Evolutionary conservation across 73 alveolate species (phyloP).

Genomic region (Paramecium tetraurelia): DNA sequence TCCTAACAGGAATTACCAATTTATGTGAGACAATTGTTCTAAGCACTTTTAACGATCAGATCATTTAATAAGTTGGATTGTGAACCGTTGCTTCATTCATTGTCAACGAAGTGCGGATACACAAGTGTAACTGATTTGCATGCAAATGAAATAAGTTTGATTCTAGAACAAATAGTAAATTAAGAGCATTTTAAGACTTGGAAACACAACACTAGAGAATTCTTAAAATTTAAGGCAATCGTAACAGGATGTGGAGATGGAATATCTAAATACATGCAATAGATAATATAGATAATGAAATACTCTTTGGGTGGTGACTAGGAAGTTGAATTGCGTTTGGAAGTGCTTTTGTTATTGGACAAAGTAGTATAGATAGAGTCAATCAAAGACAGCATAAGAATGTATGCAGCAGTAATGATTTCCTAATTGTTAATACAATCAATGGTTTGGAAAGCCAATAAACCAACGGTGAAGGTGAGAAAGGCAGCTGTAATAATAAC

Average conservation of each 20-base stretch:
- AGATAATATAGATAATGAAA: slow-evolving; percentile 72
- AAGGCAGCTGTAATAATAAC: slow-evolving; percentile 87
- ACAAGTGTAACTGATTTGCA: slow-evolving; percentile 77
- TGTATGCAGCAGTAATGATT: slow-evolving; percentile 68
- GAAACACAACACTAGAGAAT: slow-evolving; percentile 76
- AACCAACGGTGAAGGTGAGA: slow-evolving; percentile 93
- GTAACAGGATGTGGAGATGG: slow-evolving; percentile 80
- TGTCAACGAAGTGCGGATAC: slow-evolving; percentile 77
- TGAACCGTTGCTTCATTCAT: slow-evolving; percentile 52
- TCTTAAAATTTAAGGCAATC: slow-evolving; percentile 76
- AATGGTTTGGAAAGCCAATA: slow-evolving; percentile 92
- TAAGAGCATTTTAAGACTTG: slow-evolving; percentile 71
- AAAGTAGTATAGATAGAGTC: slow-evolving; percentile 68
- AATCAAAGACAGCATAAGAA: slow-evolving; percentile 70
- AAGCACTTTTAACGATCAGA: background rate
- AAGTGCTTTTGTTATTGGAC: slow-evolving; percentile 77
- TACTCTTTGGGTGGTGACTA: slow-evolving; percentile 77
- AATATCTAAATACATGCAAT: slow-evolving; percentile 73
- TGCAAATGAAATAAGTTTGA: slow-evolving; percentile 76
- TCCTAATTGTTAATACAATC: slow-evolving; percentile 71
- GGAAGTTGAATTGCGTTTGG: slow-evolving; percentile 84
- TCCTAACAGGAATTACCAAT: background rate
- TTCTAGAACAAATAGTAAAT: slow-evolving; percentile 72
- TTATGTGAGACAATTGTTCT: background rate
- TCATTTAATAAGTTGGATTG: background rate